phyloP scores from a whole-genome alignment of 2,329 filamentous ascomycete genomes.

The Neopestalotiopsis sp. region DNA sequence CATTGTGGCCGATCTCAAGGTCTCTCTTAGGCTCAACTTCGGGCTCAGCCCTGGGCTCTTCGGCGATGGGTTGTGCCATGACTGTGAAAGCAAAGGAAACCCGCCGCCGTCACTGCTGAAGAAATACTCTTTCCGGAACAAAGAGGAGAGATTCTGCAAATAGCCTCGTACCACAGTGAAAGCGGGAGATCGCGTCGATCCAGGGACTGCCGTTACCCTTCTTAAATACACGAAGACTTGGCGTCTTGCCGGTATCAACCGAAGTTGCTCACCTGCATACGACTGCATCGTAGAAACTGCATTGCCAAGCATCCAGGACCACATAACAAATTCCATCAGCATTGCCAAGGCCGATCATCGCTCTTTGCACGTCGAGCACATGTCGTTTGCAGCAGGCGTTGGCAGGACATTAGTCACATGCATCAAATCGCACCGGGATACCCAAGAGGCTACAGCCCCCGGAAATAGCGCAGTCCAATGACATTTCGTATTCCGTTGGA shows the following conservation, averaged over 20 bases:
- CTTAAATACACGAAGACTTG: neutral
- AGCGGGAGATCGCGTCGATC: no score
- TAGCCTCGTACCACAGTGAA: no score
- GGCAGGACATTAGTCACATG: conserved; percentile 1
- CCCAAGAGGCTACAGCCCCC: neutral
- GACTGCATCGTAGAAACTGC: neutral
- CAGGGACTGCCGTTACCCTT: no score
- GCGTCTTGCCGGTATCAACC: neutral
- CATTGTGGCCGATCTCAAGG: neutral
- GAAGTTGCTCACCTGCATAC: neutral
- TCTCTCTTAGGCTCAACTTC: neutral
- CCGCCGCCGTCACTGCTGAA: no score
- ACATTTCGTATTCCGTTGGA: neutral
- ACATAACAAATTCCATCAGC: neutral
- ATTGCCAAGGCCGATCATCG: conserved; percentile 6
- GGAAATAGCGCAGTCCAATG: neutral
- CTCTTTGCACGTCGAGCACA: neutral
- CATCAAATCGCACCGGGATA: neutral
- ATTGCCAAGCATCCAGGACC: neutral
- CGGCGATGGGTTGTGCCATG: neutral
- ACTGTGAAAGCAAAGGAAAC: neutral
- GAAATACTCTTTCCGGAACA: neutral
- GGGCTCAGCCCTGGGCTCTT: neutral
- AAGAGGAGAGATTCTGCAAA: no score
- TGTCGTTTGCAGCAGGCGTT: neutral